These are phyloP conservation scores for Trifolium dubium DNA, from an alignment of 306 rosid genomes.

Conservation along the genomic window DNA sequence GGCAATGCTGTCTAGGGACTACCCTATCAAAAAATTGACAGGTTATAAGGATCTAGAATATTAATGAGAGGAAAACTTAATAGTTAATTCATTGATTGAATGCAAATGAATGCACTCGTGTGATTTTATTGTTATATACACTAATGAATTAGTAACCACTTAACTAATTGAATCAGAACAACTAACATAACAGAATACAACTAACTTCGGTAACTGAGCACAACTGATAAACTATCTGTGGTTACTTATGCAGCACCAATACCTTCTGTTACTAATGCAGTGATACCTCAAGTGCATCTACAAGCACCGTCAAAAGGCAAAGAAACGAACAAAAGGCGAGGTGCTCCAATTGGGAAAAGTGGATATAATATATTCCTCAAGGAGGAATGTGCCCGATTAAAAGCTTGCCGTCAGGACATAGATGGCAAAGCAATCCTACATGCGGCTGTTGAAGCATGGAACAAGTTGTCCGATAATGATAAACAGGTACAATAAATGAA, in stretches of 20 bases:
- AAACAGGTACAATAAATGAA: slow-evolving; percentile 39
- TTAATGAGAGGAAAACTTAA: neutral
- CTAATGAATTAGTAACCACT: neutral
- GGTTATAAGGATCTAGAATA: slow-evolving; percentile 31
- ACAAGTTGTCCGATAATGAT: slow-evolving; percentile 44
- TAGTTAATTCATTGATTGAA: no score
- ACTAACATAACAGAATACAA: neutral
- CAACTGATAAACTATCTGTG: neutral
- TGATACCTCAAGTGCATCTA: slow-evolving; percentile 12
- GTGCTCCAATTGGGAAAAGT: slow-evolving; percentile 22
- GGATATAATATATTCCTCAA: slow-evolving; percentile 53
- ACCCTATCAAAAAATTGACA: slow-evolving; percentile 27
- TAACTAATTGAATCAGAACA: neutral
- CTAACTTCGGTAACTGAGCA: neutral
- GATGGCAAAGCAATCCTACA: slow-evolving; percentile 9
- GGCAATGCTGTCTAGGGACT: slow-evolving; percentile 9
- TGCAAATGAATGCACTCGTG: neutral
- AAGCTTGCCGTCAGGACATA: neutral
- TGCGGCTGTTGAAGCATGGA: slow-evolving; percentile 49
- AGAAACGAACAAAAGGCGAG: slow-evolving; percentile 39
- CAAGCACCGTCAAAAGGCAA: slow-evolving; percentile 16
- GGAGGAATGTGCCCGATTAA: slow-evolving; percentile 53
- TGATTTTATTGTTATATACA: neutral
- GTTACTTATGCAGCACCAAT: no score
- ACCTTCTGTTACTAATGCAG: no score